A percentile compares a stretch with the other conserved stretches of the same genome.
Evolutionary conservation across 2,329 filamentous ascomycete genomes (phyloP).

Genomic region (Fusarium piperis): DNA sequence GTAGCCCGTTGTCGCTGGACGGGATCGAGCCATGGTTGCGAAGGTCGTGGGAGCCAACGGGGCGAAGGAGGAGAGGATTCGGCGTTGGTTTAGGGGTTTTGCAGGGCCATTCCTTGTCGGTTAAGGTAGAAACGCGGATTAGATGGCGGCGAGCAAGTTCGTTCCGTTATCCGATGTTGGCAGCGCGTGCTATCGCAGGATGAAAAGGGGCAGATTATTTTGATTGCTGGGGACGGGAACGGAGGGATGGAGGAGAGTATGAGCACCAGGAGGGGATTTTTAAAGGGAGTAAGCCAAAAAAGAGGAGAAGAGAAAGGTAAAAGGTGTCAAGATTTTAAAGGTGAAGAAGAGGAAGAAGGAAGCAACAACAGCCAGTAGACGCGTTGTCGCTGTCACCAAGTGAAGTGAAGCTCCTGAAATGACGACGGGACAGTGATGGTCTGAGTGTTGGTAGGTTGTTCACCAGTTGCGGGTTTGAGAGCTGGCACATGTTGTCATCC

Average conservation of each 20-base stretch:
- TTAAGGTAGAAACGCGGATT: not conserved
- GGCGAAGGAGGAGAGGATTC: not conserved
- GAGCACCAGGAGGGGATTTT: not conserved
- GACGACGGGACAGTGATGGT: slow-evolving; percentile 31
- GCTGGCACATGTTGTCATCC: slow-evolving; percentile 23
- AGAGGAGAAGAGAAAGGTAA: slow-evolving; percentile 8
- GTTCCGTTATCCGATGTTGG: slow-evolving; percentile 6
- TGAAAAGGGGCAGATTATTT: slow-evolving; percentile 11
- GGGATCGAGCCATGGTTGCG: slow-evolving; percentile 68
- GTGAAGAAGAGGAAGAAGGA: slow-evolving; percentile 4
- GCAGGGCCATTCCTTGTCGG: slow-evolving; percentile 29
- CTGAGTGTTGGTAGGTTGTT: slow-evolving; percentile 16
- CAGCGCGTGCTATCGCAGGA: slow-evolving; percentile 9
- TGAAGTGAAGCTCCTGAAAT: slow-evolving; percentile 28
- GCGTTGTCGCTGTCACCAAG: not conserved
- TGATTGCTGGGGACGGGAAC: not conserved
- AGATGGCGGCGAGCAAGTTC: not conserved
- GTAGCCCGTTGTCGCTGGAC: slow-evolving; percentile 82
- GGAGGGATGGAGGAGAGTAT: slow-evolving; percentile 1
- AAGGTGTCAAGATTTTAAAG: slow-evolving; percentile 1
- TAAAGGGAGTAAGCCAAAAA: slow-evolving; percentile 8
- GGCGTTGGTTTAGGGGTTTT: slow-evolving; percentile 11
- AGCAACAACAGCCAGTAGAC: not conserved
- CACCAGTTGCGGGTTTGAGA: slow-evolving; percentile 2
- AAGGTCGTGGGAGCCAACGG: not conserved